Conservation (phyloP, 2,329 filamentous ascomycete species). For the Falciphora oryzae region DNA sequence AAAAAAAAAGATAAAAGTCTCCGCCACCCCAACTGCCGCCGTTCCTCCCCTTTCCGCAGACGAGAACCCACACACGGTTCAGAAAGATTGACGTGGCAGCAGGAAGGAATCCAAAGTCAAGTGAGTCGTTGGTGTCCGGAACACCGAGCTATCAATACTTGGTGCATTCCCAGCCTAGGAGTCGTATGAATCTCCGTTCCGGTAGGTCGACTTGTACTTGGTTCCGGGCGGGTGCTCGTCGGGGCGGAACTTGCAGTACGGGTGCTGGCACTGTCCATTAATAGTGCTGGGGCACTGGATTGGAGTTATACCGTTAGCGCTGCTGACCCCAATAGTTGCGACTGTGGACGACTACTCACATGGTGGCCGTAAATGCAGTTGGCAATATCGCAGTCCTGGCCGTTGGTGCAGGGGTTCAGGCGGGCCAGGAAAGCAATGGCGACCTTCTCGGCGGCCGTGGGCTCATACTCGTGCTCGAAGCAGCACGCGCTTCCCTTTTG, state of each 20-base stretch:
- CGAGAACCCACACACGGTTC: no score
- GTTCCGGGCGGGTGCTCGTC: constrained; percentile 53
- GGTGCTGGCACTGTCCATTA: constrained; percentile 45
- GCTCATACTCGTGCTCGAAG: constrained; percentile 52
- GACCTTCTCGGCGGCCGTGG: constrained; percentile 46
- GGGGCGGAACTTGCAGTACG: constrained; percentile 48
- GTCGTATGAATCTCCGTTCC: constrained; percentile 11
- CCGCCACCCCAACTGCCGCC: no score
- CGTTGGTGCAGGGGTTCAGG: constrained; percentile 50
- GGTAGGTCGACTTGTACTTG: constrained; percentile 31
- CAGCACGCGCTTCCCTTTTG: constrained; percentile 47
- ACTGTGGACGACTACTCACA: constrained; percentile 31
- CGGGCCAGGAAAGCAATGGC: constrained; percentile 52
- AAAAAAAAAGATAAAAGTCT: no score
- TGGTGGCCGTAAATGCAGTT: constrained; percentile 61
- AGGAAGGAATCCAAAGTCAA: neutral
- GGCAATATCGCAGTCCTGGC: constrained; percentile 51
- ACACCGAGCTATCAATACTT: neutral
- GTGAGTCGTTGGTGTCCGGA: neutral
- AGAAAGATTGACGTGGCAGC: no score
- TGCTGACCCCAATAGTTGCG: neutral
- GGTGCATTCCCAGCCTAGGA: neutral
- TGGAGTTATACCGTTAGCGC: no score
- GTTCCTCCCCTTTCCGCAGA: neutral
- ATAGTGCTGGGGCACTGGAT: constrained; percentile 47